Evolutionary conservation across 2,329 filamentous ascomycete genomes (phyloP).

Genomic region (Penicillium occitanis): DNA sequence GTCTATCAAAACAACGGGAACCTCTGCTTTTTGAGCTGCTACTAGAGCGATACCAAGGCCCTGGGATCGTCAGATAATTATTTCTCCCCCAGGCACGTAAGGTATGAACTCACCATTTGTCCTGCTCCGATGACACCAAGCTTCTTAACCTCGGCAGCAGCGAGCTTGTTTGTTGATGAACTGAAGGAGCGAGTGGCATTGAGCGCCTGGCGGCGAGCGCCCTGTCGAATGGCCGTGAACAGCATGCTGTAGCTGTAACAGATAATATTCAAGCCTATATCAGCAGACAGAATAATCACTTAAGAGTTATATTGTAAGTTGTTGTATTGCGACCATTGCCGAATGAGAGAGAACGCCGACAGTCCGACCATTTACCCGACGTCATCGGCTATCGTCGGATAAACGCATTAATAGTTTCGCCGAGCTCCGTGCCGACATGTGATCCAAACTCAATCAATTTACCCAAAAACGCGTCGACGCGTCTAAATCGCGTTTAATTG

Average conservation of each 20-base stretch:
- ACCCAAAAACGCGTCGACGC: constrained; percentile 30
- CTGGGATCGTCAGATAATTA: constrained; percentile 49
- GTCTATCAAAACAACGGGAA: constrained; percentile 85
- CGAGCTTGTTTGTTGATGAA: constrained; percentile 61
- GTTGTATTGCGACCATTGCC: not conserved
- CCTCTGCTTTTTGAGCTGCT: constrained; percentile 76
- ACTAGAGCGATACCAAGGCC: constrained; percentile 95
- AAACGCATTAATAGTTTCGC: constrained; percentile 14
- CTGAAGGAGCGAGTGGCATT: constrained; percentile 63
- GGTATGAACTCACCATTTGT: constrained; percentile 71
- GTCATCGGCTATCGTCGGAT: constrained; percentile 37
- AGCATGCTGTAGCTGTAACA: constrained; percentile 31
- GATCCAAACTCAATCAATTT: constrained; percentile 14
- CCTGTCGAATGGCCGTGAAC: constrained; percentile 35
- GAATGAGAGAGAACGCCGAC: not conserved
- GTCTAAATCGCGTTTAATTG: constrained; percentile 31
- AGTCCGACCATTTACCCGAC: constrained; percentile 23
- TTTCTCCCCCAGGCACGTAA: not conserved
- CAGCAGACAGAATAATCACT: not conserved
- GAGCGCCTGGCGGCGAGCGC: constrained; percentile 34
- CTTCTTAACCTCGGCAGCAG: constrained; percentile 73
- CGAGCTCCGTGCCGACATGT: constrained; percentile 9
- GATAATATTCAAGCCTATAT: not conserved
- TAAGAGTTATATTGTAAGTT: not conserved
- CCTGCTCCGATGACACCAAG: constrained; percentile 92